Evolutionary conservation across 331 rosid genomes (phyloP).

Genomic region (Pyrus hybrid): DNA sequence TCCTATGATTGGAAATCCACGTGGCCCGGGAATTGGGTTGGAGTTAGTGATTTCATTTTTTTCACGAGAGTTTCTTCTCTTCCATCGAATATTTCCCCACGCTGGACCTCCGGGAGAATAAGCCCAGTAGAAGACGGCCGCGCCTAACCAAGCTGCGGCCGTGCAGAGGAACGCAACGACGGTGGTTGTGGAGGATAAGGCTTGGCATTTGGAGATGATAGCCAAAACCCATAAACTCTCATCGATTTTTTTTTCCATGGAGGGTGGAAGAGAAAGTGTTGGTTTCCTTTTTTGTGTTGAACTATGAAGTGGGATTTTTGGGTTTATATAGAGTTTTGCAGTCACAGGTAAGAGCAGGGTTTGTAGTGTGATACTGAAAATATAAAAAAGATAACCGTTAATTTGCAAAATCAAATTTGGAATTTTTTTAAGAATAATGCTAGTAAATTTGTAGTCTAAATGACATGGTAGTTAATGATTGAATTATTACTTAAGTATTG

Average conservation of each 20-base stretch:
- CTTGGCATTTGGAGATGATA: slow-evolving; percentile 8
- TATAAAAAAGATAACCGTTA: background rate
- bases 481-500: too few relatives aligned
- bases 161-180: background rate
- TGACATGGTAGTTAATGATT: too few relatives aligned
- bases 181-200: slow-evolving; percentile 7
- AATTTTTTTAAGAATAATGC: too few relatives aligned
- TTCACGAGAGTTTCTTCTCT: background rate
- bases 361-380: background rate
- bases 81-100: slow-evolving; percentile 16
- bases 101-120: slow-evolving; percentile 22
- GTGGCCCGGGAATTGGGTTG: slow-evolving; percentile 18
- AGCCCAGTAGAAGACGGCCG: slow-evolving; percentile 15
- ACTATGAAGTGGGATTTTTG: slow-evolving; percentile 11
- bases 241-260: slow-evolving; percentile 21
- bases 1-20: slow-evolving; percentile 19
- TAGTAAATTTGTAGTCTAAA: too few relatives aligned
- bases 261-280: background rate
- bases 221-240: slow-evolving; percentile 21
- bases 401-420: background rate
- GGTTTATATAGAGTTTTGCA: slow-evolving; percentile 12
- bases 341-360: background rate
- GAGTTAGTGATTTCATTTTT: background rate
- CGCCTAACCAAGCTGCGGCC: background rate
- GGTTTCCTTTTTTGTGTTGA: slow-evolving; percentile 11